These are phyloP conservation scores for Globisporangium paddicum DNA, from an alignment of 352 stramenopile species.

Conservation along the genomic window DNA sequence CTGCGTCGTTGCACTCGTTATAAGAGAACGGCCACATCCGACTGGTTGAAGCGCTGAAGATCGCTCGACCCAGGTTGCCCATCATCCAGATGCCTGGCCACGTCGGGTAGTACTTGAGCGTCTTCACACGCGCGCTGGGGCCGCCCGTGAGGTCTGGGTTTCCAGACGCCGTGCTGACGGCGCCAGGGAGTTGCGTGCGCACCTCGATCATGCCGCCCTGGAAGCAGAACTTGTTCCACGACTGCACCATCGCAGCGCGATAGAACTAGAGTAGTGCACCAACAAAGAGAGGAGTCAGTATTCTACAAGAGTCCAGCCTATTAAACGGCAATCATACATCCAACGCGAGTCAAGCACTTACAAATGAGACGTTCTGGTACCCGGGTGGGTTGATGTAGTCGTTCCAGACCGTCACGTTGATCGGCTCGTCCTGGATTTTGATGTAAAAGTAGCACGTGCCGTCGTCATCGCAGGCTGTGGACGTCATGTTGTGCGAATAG, in stretches of 20 bases:
- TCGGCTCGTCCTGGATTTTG: conserved; percentile 37
- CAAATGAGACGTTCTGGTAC: conserved; percentile 39
- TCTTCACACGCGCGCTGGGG: conserved; percentile 28
- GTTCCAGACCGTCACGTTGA: conserved; percentile 61
- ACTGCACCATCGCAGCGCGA: conserved; percentile 83
- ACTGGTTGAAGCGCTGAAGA: too few relatives aligned
- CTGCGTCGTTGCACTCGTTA: conserved; percentile 64
- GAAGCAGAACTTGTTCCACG: conserved; percentile 96
- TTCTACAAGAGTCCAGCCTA: too few relatives aligned
- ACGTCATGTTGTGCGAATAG: conserved; percentile 58
- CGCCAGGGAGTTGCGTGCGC: too few relatives aligned
- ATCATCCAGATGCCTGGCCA: too few relatives aligned
- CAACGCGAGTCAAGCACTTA: conserved; percentile 27
- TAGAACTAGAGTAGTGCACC: too few relatives aligned
- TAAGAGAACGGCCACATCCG: conserved; percentile 90
- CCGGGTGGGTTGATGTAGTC: conserved; percentile 39
- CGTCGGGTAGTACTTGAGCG: conserved; percentile 47
- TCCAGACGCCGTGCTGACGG: too few relatives aligned
- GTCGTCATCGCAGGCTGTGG: conserved; percentile 30
- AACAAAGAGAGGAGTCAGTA: too few relatives aligned
- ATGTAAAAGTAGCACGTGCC: conserved; percentile 50
- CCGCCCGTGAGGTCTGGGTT: too few relatives aligned
- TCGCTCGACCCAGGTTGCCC: too few relatives aligned
- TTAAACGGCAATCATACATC: not conserved
- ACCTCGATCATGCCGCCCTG: conserved; percentile 92